Conservation (phyloP, 345 rosid species). For the Dovyalis caffra region DNA sequence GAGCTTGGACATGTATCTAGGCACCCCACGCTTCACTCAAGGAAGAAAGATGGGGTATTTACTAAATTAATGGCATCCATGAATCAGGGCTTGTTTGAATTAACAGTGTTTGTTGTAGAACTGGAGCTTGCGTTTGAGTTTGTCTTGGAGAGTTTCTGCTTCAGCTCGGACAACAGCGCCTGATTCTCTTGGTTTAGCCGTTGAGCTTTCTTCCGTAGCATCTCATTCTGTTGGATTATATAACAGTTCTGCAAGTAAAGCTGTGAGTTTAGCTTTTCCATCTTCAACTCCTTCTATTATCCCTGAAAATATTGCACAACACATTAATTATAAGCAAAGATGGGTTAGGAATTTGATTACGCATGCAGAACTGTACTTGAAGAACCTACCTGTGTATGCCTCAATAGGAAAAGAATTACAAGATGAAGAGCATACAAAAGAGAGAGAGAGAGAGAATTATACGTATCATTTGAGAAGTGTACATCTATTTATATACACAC, state of each 20-base stretch:
- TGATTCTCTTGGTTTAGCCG: slow-evolving; percentile 51
- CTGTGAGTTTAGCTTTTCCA: slow-evolving; percentile 49
- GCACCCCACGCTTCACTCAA: not conserved
- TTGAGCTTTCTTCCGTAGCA: slow-evolving; percentile 46
- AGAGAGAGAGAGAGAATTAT: not conserved
- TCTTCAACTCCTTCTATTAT: not conserved
- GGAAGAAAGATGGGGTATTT: not conserved
- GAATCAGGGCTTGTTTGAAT: slow-evolving; percentile 19
- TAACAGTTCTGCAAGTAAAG: slow-evolving; percentile 45
- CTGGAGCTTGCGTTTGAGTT: slow-evolving; percentile 14
- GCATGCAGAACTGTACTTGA: not conserved
- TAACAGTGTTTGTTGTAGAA: slow-evolving; percentile 6
- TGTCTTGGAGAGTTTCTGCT: slow-evolving; percentile 32
- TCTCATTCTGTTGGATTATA: slow-evolving; percentile 47
- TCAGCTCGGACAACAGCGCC: slow-evolving; percentile 35
- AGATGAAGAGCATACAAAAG: not conserved
- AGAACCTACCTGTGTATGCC: slow-evolving; percentile 11
- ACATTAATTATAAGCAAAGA: not conserved
- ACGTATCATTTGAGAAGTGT: not conserved
- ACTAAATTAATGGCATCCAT: not conserved
- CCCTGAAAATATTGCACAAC: slow-evolving; percentile 17
- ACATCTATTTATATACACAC: not conserved
- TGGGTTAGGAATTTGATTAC: not conserved
- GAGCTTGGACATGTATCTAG: not conserved
- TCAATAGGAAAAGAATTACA: not conserved